phyloP scores from a whole-genome alignment of 345 rosid species.

The Lumnitzera racemosa region DNA sequence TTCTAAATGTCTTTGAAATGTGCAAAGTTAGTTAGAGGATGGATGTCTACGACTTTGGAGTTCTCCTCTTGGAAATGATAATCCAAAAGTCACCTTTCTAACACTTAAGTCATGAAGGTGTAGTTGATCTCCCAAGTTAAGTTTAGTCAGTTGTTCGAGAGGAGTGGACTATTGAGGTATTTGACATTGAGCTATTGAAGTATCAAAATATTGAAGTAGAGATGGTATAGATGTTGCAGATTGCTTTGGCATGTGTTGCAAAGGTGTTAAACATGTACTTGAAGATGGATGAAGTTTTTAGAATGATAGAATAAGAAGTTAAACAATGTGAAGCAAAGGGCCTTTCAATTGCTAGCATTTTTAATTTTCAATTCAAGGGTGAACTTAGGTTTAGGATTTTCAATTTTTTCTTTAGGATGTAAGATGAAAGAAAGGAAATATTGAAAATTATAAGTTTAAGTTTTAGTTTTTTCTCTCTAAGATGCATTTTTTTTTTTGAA shows the following conservation, averaged over 20 bases:
- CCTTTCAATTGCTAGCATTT: constrained; percentile 9
- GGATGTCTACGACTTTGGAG: constrained; percentile 82
- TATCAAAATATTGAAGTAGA: constrained; percentile 61
- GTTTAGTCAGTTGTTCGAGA: constrained; percentile 76
- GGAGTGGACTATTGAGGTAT: constrained; percentile 89
- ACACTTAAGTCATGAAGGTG: constrained; percentile 43
- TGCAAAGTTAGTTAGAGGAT: constrained; percentile 50
- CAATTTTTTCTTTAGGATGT: too few relatives aligned
- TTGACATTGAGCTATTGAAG: constrained; percentile 66
- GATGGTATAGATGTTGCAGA: constrained; percentile 84
- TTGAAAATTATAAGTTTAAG: too few relatives aligned
- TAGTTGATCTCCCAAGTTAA: constrained; percentile 76
- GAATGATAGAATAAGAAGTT: constrained; percentile 61
- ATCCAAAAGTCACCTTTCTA: constrained; percentile 67
- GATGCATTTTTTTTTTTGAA: too few relatives aligned
- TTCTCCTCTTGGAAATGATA: constrained; percentile 67
- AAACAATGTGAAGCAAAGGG: constrained; percentile 38
- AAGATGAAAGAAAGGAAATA: too few relatives aligned
- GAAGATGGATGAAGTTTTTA: constrained; percentile 47
- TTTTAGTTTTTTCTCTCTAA: too few relatives aligned
- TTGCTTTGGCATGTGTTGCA: constrained; percentile 57
- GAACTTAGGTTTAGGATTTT: too few relatives aligned
- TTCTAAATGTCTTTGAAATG: constrained; percentile 67
- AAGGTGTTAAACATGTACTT: constrained; percentile 54
- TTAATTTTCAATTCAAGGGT: too few relatives aligned